Conservation (phyloP, 345 rosid genomes). For the Gossypium arboreum region DNA sequence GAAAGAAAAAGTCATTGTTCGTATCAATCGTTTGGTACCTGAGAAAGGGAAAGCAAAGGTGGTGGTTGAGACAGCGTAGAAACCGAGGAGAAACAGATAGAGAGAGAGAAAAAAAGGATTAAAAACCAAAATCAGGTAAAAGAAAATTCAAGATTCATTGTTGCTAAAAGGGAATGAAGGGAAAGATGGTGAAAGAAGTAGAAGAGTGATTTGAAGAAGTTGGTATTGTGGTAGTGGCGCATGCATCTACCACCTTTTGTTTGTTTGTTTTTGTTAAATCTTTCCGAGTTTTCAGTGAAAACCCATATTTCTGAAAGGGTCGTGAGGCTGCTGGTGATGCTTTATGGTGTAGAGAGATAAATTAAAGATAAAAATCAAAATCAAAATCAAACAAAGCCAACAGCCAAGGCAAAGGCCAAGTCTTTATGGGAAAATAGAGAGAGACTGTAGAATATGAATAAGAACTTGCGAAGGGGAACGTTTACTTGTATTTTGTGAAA, state of each 20-base stretch:
- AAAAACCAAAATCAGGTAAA: conserved; percentile 19
- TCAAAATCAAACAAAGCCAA: neutral
- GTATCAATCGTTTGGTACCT: conserved; percentile 24
- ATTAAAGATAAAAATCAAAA: neutral
- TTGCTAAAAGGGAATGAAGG: neutral
- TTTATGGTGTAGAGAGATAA: conserved; percentile 3
- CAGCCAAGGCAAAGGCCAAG: conserved; percentile 6
- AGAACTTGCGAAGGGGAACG: conserved; percentile 12
- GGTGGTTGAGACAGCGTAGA: conserved; percentile 31
- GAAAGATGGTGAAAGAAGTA: conserved; percentile 30
- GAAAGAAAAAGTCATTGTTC: conserved; percentile 6
- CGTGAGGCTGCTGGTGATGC: conserved; percentile 19
- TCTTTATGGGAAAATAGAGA: conserved; percentile 5
- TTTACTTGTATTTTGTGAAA: conserved; percentile 17
- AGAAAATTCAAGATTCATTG: conserved; percentile 18
- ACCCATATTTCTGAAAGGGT: conserved; percentile 12
- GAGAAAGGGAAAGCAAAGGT: conserved; percentile 22
- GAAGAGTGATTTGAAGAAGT: neutral
- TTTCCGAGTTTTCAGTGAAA: neutral
- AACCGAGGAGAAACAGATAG: conserved; percentile 19
- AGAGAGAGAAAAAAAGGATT: neutral
- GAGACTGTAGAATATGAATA: neutral
- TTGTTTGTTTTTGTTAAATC: conserved; percentile 11
- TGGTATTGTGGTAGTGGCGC: conserved; percentile 38
- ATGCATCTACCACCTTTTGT: conserved; percentile 85